Percentiles rank a stretch among this genome's conserved stretches.
phyloP scores from a whole-genome alignment of 2,329 filamentous ascomycete species.

The Tolypocladium tropicale region DNA sequence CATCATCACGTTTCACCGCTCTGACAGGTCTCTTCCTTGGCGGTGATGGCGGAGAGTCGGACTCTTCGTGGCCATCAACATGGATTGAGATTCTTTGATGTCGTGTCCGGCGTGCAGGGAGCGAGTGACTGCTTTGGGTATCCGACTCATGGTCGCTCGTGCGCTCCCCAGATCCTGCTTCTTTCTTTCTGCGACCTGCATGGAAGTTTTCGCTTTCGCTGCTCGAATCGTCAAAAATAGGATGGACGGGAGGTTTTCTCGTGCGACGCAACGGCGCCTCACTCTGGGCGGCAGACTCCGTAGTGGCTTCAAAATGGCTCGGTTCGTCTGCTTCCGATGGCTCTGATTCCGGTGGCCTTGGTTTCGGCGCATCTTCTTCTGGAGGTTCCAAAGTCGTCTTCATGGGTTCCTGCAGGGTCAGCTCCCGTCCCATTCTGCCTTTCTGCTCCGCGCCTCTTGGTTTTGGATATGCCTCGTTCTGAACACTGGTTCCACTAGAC shows the following conservation, averaged over 20 bases:
- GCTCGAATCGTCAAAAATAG: neutral
- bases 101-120: neutral
- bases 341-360: neutral
- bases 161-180: neutral
- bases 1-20: neutral
- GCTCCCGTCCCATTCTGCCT: neutral
- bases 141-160: neutral
- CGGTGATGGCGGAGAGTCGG: neutral
- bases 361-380: neutral
- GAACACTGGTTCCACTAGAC: neutral
- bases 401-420: neutral
- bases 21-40: neutral
- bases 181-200: neutral
- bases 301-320: neutral
- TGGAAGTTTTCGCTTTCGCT: slow-evolving; percentile 1
- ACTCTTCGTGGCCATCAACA: slow-evolving; percentile 2
- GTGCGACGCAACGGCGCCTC: neutral
- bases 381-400: neutral
- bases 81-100: neutral
- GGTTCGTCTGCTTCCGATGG: neutral
- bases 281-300: neutral
- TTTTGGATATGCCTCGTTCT: neutral
- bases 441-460: neutral
- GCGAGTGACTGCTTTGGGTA: neutral
- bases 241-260: neutral